These are phyloP conservation scores for Boletus rubropictus DNA, from an alignment of 768 basidiomycete genomes.

Conservation along the genomic window DNA sequence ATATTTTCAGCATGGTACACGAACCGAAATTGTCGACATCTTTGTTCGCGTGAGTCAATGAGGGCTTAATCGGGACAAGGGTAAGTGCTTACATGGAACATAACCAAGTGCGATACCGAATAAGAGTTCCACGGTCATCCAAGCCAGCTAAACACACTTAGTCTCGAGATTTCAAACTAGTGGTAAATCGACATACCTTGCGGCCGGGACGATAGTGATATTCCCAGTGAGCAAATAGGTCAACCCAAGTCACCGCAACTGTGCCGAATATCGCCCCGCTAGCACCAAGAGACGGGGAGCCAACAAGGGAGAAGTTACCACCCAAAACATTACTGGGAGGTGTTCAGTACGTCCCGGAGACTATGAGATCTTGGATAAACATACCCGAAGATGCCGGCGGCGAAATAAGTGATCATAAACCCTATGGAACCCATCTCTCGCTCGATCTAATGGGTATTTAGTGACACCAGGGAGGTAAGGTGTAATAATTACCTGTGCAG, in stretches of 20 bases:
- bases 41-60: constrained; percentile 24
- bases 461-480: not conserved
- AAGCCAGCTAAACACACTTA: constrained; percentile 50
- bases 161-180: not conserved
- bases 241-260: constrained; percentile 80
- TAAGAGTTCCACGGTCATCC: constrained; percentile 81
- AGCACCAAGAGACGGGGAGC: constrained; percentile 84
- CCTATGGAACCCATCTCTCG: constrained; percentile 85
- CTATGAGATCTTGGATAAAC: constrained; percentile 1
- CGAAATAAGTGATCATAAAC: constrained; percentile 81
- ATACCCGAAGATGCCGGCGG: constrained; percentile 90
- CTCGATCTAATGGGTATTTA: constrained; percentile 56
- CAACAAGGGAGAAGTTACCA: constrained; percentile 88
- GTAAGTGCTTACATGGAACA: constrained; percentile 60
- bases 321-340: constrained; percentile 70
- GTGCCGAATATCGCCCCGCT: constrained; percentile 92
- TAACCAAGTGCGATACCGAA: constrained; percentile 83
- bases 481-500: constrained; percentile 53
- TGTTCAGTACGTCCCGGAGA: constrained; percentile 2
- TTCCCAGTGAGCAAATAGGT: constrained; percentile 88
- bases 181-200: constrained; percentile 44
- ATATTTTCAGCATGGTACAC: constrained; percentile 14
- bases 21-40: constrained; percentile 88
- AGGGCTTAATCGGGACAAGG: not conserved
- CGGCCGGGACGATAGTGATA: constrained; percentile 77